Base-by-base conservation (phyloP, 495 filamentous ascomycete genomes). In the Hyaloscypha bicolor region DNA sequence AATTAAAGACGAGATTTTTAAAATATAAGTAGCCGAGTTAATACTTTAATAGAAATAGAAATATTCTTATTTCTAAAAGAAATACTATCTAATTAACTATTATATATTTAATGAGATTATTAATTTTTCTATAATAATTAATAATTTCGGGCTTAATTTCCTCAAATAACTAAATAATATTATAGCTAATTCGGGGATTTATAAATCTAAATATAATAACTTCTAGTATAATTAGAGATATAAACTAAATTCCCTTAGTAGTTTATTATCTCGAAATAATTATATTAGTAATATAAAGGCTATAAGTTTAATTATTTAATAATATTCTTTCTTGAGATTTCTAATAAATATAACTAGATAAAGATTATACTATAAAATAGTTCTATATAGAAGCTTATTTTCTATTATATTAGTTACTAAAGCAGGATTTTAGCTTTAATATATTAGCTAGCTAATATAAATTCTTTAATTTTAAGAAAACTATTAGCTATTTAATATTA, bases 381-480 rank as follows among this genome's bases (percentile, higher is more conserved):
- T n/a, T n/a, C n/a, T n/a, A n/a, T n/a, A 31, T 68, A 4, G 21
- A 63, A n/a, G n/a, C n/a, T n/a, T n/a, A n/a, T n/a, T n/a, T n/a
- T n/a, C n/a, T n/a, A n/a, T n/a, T n/a, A n/a, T 37, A 58, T 31
- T 68, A 68, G 60, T 21, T 62, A 22, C 60, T 68, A 3, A 68
- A 68, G 29, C 9, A 68, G 57, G 66, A 68, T 33, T 68, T 68
- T 68, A 30, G 66, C 60, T 60, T 68, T 22, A 51, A 68, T 63
- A 30, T 68, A 63, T 68, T 68, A 68, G 66, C 59, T 63, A 52
- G 66, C 45, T 30, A 63, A 9, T 68, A 63, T 68, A 33, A 63
- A 51, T 68, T 68, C 66, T 56, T 68, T 57, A 55, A 39, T 64
- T 58, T 63, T 39, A 68, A 68, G 66, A 63, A 59, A 60, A 68